A percentile compares a stretch with the other conserved stretches of the same genome.
Conservation (phyloP, 23 red algal genomes). For the Gracilaria vermiculophylla region DNA sequence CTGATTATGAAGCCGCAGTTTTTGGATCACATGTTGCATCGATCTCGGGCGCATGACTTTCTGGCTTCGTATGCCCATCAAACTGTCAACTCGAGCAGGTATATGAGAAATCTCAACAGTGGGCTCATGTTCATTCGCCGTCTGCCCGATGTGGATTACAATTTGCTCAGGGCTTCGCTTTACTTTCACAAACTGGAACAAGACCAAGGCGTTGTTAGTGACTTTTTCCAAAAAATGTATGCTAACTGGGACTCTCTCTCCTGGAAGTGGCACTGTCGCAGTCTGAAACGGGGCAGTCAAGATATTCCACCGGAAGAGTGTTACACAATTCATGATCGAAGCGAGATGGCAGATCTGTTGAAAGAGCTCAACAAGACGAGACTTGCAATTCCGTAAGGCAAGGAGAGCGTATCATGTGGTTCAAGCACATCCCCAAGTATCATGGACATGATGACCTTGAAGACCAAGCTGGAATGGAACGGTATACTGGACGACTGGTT, state of each 20-base stretch:
- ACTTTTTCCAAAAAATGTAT: slow-evolving; percentile 33
- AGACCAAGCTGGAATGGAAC: no score
- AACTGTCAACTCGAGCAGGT: neutral
- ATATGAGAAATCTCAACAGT: slow-evolving; percentile 47
- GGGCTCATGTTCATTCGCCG: slow-evolving; percentile 44
- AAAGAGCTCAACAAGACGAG: slow-evolving; percentile 16
- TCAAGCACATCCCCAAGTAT: neutral
- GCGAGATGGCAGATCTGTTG: slow-evolving; percentile 8
- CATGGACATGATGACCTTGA: no score
- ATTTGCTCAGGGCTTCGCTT: neutral
- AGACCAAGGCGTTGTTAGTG: slow-evolving; percentile 31
- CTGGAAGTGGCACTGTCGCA: slow-evolving; percentile 55
- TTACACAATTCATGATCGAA: slow-evolving; percentile 39
- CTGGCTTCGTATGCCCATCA: slow-evolving; percentile 43
- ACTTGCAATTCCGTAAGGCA: slow-evolving; percentile 4
- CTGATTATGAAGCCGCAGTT: slow-evolving; percentile 30
- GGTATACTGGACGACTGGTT: no score
- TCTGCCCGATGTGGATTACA: slow-evolving; percentile 10
- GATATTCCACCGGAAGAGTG: slow-evolving; percentile 39
- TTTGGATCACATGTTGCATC: slow-evolving; percentile 3
- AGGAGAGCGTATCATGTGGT: neutral
- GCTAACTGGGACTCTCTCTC: slow-evolving; percentile 47
- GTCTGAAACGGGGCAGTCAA: slow-evolving; percentile 10
- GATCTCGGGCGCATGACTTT: slow-evolving; percentile 51
- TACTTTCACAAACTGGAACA: neutral